phyloP scores from a whole-genome alignment of 768 basidiomycete species.

The Termitomyces sp. region DNA sequence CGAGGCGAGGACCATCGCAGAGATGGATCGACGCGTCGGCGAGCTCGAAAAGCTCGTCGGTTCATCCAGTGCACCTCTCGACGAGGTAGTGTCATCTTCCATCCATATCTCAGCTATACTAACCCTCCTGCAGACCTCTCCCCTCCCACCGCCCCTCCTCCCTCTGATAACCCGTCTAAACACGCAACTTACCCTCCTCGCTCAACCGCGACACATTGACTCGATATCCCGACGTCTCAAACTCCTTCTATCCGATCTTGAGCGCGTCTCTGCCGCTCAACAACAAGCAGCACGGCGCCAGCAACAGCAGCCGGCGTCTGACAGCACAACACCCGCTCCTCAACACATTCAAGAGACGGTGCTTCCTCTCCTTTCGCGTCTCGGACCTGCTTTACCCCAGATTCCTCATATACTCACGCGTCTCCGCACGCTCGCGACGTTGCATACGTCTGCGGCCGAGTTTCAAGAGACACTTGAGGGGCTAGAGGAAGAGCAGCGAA shows the following conservation, averaged over 20 bases:
- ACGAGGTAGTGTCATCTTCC: constrained; percentile 58
- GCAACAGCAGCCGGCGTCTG: constrained; percentile 33
- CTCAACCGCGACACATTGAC: constrained; percentile 95
- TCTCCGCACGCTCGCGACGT: constrained; percentile 73
- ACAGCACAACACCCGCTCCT: constrained; percentile 20
- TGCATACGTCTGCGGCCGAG: constrained; percentile 80
- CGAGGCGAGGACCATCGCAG: constrained; percentile 52
- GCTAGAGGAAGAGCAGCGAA: constrained; percentile 72
- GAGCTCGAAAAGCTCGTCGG: constrained; percentile 83
- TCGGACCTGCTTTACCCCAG: constrained; percentile 72
- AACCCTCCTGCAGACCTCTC: constrained; percentile 46
- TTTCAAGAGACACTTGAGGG: constrained; percentile 66
- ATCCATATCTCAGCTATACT: background rate
- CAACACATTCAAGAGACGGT: constrained; percentile 52
- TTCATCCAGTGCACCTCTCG: constrained; percentile 70
- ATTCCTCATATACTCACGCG: constrained; percentile 90
- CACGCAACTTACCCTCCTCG: constrained; percentile 81
- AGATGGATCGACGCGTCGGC: constrained; percentile 82
- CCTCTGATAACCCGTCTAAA: constrained; percentile 80
- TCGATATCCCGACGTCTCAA: constrained; percentile 93
- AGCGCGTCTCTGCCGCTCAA: constrained; percentile 59
- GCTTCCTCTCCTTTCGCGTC: constrained; percentile 64
- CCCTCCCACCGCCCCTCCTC: constrained; percentile 77
- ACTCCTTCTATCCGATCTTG: constrained; percentile 87
- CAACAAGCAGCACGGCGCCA: constrained; percentile 42